These are phyloP conservation scores for Alternaria longipes DNA, from an alignment of 2,329 filamentous ascomycete species.

Conservation along the genomic window DNA sequence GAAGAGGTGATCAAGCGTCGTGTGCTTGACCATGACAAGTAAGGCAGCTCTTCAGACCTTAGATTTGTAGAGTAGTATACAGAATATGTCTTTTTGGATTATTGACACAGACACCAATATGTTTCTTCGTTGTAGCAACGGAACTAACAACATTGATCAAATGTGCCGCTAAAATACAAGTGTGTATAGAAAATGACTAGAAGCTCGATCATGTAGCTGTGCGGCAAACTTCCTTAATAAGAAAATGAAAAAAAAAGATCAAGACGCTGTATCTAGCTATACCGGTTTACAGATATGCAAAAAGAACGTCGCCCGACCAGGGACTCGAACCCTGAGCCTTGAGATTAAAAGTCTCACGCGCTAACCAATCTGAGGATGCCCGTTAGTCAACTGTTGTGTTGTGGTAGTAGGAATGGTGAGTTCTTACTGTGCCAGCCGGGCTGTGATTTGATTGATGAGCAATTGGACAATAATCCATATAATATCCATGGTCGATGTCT, in stretches of 20 bases:
- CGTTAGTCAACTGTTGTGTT: too few species aligned
- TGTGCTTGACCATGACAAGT: neutral
- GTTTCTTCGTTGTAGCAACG: neutral
- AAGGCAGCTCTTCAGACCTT: neutral
- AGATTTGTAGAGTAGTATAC: too few species aligned
- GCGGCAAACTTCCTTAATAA: too few species aligned
- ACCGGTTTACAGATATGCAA: neutral
- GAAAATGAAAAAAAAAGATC: too few species aligned
- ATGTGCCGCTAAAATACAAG: too few species aligned
- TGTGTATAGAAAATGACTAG: too few species aligned
- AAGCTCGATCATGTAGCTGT: too few species aligned
- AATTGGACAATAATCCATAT: neutral
- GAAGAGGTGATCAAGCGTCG: neutral
- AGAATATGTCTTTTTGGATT: neutral
- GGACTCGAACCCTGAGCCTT: slow-evolving; percentile 41
- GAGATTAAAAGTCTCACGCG: slow-evolving; percentile 43
- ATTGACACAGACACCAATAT: neutral
- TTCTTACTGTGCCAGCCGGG: slow-evolving; percentile 5
- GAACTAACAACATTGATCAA: neutral
- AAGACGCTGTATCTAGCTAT: too few species aligned
- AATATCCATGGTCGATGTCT: too few species aligned
- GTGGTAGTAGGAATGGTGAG: too few species aligned
- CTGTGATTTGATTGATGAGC: slow-evolving; percentile 7
- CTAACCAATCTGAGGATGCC: slow-evolving; percentile 23
- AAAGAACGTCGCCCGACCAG: slow-evolving; percentile 30